phyloP scores from a whole-genome alignment of 2,329 filamentous ascomycete genomes.

The Cladophialophora chaetospira region DNA sequence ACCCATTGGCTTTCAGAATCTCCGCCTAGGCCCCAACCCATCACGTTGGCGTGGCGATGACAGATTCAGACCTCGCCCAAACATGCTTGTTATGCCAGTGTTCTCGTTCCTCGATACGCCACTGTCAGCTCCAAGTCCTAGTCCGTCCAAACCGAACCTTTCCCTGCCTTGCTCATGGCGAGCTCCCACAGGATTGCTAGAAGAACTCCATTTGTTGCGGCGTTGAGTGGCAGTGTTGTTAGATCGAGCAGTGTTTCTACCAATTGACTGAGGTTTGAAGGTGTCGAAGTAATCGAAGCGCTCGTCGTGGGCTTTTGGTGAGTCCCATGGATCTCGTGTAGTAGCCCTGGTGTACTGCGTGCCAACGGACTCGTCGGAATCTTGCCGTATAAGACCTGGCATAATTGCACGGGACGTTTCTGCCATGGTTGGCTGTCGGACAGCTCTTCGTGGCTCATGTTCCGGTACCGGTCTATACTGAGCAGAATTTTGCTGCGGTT shows the following conservation, averaged over 20 bases:
- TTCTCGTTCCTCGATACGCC: neutral
- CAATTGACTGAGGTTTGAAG: neutral
- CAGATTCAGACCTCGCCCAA: neutral
- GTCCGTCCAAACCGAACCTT: constrained; percentile 21
- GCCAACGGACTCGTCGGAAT: neutral
- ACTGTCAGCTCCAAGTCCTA: constrained; percentile 8
- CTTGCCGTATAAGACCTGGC: neutral
- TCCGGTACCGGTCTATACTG: neutral
- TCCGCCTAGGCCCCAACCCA: neutral
- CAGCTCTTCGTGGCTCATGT: neutral
- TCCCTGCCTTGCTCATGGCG: neutral
- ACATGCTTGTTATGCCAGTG: neutral
- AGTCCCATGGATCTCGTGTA: constrained; percentile 24
- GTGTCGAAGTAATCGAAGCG: constrained; percentile 9
- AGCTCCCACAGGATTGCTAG: neutral
- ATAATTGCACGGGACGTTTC: neutral
- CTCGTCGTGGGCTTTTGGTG: constrained; percentile 14
- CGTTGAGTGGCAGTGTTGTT: neutral
- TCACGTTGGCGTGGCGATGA: neutral
- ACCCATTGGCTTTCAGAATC: neutral
- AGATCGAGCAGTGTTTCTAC: neutral
- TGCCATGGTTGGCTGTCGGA: neutral
- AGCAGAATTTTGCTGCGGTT: neutral
- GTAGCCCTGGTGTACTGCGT: constrained; percentile 1
- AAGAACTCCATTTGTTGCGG: neutral